Conservation (phyloP, 2,329 filamentous ascomycete species). For the Ceratocystis ficicola region DNA sequence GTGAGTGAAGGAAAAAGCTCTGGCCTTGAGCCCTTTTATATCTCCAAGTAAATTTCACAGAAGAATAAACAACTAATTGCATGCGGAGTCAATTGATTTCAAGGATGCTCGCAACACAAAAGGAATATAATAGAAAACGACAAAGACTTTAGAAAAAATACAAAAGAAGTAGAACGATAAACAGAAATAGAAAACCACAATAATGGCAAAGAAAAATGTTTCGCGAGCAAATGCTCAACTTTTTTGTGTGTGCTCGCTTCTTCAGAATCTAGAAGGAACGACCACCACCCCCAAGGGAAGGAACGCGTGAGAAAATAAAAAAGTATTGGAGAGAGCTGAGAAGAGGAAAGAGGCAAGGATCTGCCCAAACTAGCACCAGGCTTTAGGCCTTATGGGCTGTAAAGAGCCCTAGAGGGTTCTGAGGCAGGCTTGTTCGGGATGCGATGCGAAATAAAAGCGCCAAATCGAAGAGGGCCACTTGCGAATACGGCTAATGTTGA, state of each 20-base stretch:
- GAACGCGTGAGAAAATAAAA: background rate
- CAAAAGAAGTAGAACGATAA: background rate
- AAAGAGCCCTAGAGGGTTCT: background rate
- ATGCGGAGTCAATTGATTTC: background rate
- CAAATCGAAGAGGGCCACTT: background rate
- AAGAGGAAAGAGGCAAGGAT: background rate
- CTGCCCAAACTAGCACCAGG: background rate
- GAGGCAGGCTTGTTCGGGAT: background rate
- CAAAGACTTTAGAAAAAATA: background rate
- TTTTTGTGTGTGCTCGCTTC: slow-evolving; percentile 5
- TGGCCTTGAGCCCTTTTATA: background rate
- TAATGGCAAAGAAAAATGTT: background rate
- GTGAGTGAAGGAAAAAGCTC: background rate
- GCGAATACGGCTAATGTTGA: background rate
- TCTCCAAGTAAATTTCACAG: background rate
- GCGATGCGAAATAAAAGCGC: background rate
- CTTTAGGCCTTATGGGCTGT: background rate
- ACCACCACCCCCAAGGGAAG: slow-evolving; percentile 4
- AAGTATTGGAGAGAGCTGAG: background rate
- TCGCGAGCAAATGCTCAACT: background rate
- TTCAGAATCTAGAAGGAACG: background rate
- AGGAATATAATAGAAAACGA: background rate
- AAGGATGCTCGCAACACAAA: background rate
- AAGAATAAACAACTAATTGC: background rate
- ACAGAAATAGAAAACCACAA: background rate